Evolutionary conservation across 2,329 filamentous ascomycete genomes (phyloP), one percentile per base, ranked within the genome.

Genomic region (Cladobotryum mycophilum): DNA sequence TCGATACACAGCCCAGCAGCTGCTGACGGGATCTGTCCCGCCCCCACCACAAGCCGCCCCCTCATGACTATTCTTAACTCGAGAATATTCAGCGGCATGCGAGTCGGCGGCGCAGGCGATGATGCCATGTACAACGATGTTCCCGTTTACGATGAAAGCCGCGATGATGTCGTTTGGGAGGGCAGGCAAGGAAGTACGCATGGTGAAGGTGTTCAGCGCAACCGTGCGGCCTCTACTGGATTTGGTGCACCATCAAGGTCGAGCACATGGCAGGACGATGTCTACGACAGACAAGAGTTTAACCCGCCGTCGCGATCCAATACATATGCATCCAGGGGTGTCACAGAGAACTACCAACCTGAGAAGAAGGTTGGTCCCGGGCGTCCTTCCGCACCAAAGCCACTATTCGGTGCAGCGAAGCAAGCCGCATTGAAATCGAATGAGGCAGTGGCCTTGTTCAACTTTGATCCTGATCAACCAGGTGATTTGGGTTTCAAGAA

Each of bases 401-500:
- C 92, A 0, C 83, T 88, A 47, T 95, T 96, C 62, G 25, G 25
- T 30, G 75, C 70, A 12, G 75, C 74, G 60, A 68, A 67, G 55
- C 82, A 82, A 67, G 72, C 79, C 45, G 55, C 73, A 53, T 63
- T 84, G 53, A 80, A 77, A 64, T 77, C 80, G 58, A 90, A 96
- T 59, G 89, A 97, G 70, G 93, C 90, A 0, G 77, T 96, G 17
- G 93, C 93, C 2, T 76, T 96, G 55, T 97, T 88, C 70, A 96
- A 88, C 2, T 99, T 99, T 64, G 92, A 97, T 56, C 85, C 90
- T 0, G 92, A 96, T 62, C 91, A 96, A 68, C 84, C 89, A 0
- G 92, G 92, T 4, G 92, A 99, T 66, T 68, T 97, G 51, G 89
- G 86, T 0, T 99, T 99, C 72, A 96, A 95, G 74, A 99, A 99